phyloP scores from a whole-genome alignment of 257 asterid species.

The Solanum tarijense region DNA sequence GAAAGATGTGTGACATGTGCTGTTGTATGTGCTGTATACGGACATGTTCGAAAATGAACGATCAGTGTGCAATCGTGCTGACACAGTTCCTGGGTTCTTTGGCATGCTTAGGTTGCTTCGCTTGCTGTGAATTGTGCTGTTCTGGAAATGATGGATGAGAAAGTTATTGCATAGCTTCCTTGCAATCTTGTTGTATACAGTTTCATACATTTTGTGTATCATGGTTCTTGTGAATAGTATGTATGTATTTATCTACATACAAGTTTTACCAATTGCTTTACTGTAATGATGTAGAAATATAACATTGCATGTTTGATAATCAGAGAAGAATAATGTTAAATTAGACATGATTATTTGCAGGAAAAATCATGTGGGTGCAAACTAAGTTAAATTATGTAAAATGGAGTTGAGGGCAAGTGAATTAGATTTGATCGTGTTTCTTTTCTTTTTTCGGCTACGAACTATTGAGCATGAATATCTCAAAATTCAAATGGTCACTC shows the following conservation, averaged over 20 bases:
- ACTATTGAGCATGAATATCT: background rate
- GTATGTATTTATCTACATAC: background rate
- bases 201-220: background rate
- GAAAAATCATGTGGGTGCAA: background rate
- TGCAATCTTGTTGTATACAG: background rate
- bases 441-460: background rate
- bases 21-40: constrained; percentile 82
- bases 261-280: background rate
- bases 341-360: background rate
- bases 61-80: constrained; percentile 55
- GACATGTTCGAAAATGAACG: constrained; percentile 52
- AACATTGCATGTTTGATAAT: background rate
- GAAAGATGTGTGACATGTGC: constrained; percentile 42
- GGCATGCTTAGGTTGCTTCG: constrained; percentile 70
- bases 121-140: constrained; percentile 56
- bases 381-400: background rate
- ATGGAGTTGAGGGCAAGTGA: background rate
- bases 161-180: background rate
- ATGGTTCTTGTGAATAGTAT: background rate
- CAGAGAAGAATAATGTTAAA: background rate
- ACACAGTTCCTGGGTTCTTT: constrained; percentile 65
- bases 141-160: constrained; percentile 33
- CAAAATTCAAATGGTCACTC: too few species aligned
- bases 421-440: background rate
- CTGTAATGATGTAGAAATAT: background rate